phyloP scores from a whole-genome alignment of 2,329 filamentous ascomycete genomes.

The Diplodia mutila region DNA sequence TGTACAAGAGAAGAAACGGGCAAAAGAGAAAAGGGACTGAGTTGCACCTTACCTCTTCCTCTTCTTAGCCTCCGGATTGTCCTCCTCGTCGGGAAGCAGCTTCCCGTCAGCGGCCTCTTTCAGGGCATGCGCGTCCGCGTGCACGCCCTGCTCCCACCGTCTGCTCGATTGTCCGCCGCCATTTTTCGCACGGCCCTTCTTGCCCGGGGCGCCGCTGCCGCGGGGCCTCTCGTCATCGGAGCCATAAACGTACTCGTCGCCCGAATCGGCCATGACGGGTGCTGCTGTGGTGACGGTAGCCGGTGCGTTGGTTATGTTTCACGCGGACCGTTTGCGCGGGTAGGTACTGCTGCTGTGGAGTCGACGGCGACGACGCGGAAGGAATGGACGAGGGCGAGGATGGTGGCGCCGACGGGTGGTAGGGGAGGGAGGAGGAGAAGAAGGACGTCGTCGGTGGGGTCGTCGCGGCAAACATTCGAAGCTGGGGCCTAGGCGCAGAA shows the following conservation, averaged over 20 bases:
- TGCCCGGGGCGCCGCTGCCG: constrained; percentile 32
- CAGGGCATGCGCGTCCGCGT: constrained; percentile 32
- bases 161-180: constrained; percentile 21
- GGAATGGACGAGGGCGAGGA: not conserved
- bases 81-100: constrained; percentile 71
- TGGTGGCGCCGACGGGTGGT: not conserved
- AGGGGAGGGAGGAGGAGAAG: not conserved
- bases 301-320: not conserved
- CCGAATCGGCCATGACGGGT: constrained; percentile 68
- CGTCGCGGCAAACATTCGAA: constrained; percentile 22
- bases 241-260: constrained; percentile 70
- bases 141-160: constrained; percentile 27
- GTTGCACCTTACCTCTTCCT: constrained; percentile 62
- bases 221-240: constrained; percentile 63
- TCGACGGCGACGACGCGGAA: not conserved
- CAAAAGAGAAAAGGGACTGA: not conserved
- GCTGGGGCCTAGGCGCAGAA: not conserved
- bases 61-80: constrained; percentile 79
- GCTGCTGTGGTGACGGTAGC: not conserved
- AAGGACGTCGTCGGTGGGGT: not conserved
- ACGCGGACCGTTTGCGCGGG: not conserved
- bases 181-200: constrained; percentile 31
- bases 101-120: constrained; percentile 62
- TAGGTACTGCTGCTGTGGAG: not conserved
- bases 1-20: not conserved